phyloP scores from a whole-genome alignment of 495 filamentous ascomycete genomes.

The Xylaria acuta region DNA sequence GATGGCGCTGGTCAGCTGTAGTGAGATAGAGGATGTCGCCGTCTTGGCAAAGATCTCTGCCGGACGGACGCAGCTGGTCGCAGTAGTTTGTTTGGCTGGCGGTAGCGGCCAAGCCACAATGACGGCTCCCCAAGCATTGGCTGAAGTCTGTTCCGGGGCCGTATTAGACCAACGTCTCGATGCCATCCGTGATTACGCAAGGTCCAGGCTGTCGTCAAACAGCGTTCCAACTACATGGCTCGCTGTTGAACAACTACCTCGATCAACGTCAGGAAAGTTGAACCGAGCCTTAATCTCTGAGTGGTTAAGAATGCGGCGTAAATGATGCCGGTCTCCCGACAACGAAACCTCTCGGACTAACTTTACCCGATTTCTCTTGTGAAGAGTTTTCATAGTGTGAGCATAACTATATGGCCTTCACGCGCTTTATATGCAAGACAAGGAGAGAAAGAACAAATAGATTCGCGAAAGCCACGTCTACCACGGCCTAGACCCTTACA shows the following conservation, averaged over 20 bases:
- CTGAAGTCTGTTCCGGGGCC: conserved; percentile 43
- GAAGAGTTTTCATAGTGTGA: neutral
- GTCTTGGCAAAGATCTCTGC: conserved; percentile 27
- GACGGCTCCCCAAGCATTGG: conserved; percentile 24
- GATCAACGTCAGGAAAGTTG: conserved; percentile 37
- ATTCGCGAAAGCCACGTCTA: neutral
- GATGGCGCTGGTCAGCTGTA: conserved; percentile 32
- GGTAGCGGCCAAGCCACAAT: conserved; percentile 15
- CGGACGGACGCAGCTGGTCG: conserved; percentile 33
- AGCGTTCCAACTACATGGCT: conserved; percentile 38
- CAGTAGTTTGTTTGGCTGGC: conserved; percentile 40
- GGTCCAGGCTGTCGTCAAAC: conserved; percentile 33
- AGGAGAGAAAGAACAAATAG: neutral
- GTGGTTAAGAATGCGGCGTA: conserved; percentile 3
- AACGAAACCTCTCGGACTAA: neutral
- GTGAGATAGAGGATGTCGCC: conserved; percentile 9
- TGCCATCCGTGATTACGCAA: conserved; percentile 19
- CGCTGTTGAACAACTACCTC: conserved; percentile 30
- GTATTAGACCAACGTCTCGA: conserved; percentile 35
- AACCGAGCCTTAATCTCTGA: conserved; percentile 26
- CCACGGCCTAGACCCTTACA: no score
- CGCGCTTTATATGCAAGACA: neutral
- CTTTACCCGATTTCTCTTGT: neutral
- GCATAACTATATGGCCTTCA: neutral
- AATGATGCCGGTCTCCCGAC: neutral